Conservation (phyloP, 305 asterid genomes). For the Fraxinus sp. region DNA sequence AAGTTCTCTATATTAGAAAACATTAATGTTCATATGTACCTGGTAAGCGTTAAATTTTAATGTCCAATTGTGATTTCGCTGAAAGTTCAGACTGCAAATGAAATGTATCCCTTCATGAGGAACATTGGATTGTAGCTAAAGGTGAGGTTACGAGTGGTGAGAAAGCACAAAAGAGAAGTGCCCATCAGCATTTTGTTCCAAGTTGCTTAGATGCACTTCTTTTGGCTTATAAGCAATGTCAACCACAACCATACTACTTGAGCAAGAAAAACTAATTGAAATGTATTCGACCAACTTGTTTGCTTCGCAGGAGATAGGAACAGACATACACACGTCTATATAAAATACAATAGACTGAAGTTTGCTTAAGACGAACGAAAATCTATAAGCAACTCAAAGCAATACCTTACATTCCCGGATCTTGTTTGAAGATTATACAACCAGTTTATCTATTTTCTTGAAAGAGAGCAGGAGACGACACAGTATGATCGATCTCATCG, state of each 20-base stretch:
- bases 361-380: neutral
- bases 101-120: neutral
- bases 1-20: neutral
- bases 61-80: neutral
- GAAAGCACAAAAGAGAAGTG: neutral
- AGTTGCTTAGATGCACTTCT: neutral
- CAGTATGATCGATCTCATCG: conserved; percentile 26
- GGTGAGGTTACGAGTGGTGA: neutral
- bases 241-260: neutral
- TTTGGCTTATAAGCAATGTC: neutral
- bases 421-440: neutral
- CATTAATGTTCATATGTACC: neutral
- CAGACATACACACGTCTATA: too few relatives aligned
- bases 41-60: neutral
- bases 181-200: neutral
- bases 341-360: neutral
- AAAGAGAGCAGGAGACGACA: conserved; percentile 22
- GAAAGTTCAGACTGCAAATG: neutral
- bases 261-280: neutral
- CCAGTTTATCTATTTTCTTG: conserved; percentile 33
- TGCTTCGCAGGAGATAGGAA: conserved; percentile 36
- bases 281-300: conserved; percentile 23
- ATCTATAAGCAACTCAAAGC: neutral
- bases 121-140: neutral
- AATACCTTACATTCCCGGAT: neutral